Conservation (phyloP, 2,329 filamentous ascomycete species). For the Aspergillus glaucus region DNA sequence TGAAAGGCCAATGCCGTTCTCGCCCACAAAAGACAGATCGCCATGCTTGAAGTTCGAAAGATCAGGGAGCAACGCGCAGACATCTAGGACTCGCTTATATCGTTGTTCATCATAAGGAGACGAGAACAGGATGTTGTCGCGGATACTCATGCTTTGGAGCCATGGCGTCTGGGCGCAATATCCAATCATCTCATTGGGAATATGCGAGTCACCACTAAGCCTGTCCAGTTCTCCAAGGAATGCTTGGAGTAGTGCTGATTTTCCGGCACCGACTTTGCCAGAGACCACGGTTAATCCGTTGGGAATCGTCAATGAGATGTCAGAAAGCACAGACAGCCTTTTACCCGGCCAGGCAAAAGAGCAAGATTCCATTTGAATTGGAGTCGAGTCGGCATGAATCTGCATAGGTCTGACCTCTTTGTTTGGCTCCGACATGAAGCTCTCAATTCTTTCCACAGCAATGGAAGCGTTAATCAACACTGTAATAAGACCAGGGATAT, state of each 20-base stretch:
- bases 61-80: conserved; percentile 57
- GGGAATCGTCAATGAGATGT: conserved; percentile 51
- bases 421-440: conserved; percentile 80
- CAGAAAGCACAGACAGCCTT: conserved; percentile 47
- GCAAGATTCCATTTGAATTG: conserved; percentile 50
- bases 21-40: conserved; percentile 56
- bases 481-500: conserved; percentile 69
- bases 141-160: conserved; percentile 64
- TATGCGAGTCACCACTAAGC: conserved; percentile 44
- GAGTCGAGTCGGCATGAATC: conserved; percentile 21
- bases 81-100: conserved; percentile 63
- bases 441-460: conserved; percentile 72
- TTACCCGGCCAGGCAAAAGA: conserved; percentile 76
- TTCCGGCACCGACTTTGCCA: conserved; percentile 60
- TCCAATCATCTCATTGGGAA: conserved; percentile 52
- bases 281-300: conserved; percentile 54
- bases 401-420: conserved; percentile 58
- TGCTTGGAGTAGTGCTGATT: conserved; percentile 56
- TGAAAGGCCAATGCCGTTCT: conserved; percentile 56
- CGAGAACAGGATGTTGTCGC: conserved; percentile 62
- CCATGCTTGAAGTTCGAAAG: conserved; percentile 58
- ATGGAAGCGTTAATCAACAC: conserved; percentile 76
- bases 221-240: conserved; percentile 55
- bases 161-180: conserved; percentile 63
- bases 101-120: conserved; percentile 61